phyloP scores from a whole-genome alignment of 2,329 filamentous ascomycete species.

The Herpotrichia juniperi region DNA sequence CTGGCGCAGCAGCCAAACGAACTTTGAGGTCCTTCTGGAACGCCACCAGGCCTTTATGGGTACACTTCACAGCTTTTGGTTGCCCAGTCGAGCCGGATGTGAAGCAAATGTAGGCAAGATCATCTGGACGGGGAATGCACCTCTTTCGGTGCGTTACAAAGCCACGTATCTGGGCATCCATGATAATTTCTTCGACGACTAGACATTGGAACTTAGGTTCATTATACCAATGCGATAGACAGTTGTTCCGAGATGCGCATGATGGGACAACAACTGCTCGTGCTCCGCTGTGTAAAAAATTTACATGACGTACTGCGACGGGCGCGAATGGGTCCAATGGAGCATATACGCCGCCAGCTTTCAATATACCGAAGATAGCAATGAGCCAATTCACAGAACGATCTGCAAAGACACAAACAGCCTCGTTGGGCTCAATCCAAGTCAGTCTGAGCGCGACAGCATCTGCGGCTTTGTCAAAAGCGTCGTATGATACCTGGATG shows the following conservation, averaged over 20 bases:
- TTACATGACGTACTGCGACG: constrained; percentile 17
- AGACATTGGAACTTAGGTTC: too few relatives aligned
- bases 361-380: constrained; percentile 41
- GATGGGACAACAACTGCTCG: too few relatives aligned
- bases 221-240: too few relatives aligned
- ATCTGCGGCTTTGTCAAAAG: background rate
- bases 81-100: constrained; percentile 54
- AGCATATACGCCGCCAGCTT: constrained; percentile 40
- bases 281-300: too few relatives aligned
- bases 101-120: constrained; percentile 49
- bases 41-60: constrained; percentile 44
- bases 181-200: too few relatives aligned
- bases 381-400: constrained; percentile 44
- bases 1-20: constrained; percentile 41
- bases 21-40: constrained; percentile 42
- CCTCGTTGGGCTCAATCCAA: constrained; percentile 21
- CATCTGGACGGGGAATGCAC: too few relatives aligned
- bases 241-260: too few relatives aligned
- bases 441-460: background rate
- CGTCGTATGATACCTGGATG: background rate
- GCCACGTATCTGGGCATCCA: too few relatives aligned
- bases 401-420: constrained; percentile 44
- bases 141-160: too few relatives aligned
- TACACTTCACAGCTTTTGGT: constrained; percentile 51
- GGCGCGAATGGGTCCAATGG: constrained; percentile 34